Percentiles rank a stretch among this genome's conserved stretches.
phyloP scores from a whole-genome alignment of 768 basidiomycete genomes.

The Solioccasus polychromus region DNA sequence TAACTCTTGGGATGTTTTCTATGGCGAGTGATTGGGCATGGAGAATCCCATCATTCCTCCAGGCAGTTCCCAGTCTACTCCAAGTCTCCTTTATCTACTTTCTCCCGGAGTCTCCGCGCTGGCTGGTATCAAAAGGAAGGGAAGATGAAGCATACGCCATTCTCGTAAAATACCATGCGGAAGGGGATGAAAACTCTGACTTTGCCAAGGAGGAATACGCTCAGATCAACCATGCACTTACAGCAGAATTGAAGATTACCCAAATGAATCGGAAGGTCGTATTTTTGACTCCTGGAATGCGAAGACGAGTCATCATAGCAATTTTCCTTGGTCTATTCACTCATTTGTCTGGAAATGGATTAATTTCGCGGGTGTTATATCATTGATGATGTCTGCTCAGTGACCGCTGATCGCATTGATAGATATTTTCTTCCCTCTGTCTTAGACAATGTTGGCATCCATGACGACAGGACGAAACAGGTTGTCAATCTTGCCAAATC shows the following conservation, averaged over 20 bases:
- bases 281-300: constrained; percentile 12
- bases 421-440: neutral
- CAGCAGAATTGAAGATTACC: constrained; percentile 18
- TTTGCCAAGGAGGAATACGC: constrained; percentile 58
- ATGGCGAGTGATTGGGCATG: neutral
- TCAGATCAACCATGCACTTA: constrained; percentile 54
- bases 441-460: constrained; percentile 9
- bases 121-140: constrained; percentile 57
- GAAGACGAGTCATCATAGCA: constrained; percentile 7
- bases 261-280: neutral
- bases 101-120: constrained; percentile 61
- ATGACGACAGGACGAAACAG: too few relatives aligned
- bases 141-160: constrained; percentile 45
- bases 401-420: too few relatives aligned
- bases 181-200: constrained; percentile 50
- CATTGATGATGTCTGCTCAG: neutral
- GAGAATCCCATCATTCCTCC: constrained; percentile 3
- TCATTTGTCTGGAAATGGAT: constrained; percentile 11
- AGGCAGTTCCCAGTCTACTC: constrained; percentile 29
- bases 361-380: neutral
- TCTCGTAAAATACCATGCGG: constrained; percentile 58
- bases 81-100: constrained; percentile 56
- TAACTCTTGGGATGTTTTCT: too few relatives aligned
- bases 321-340: constrained; percentile 3
- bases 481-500: neutral